Evolutionary conservation across 2,329 filamentous ascomycete species (phyloP).

Genomic region (Pseudogymnoascus sp.): DNA sequence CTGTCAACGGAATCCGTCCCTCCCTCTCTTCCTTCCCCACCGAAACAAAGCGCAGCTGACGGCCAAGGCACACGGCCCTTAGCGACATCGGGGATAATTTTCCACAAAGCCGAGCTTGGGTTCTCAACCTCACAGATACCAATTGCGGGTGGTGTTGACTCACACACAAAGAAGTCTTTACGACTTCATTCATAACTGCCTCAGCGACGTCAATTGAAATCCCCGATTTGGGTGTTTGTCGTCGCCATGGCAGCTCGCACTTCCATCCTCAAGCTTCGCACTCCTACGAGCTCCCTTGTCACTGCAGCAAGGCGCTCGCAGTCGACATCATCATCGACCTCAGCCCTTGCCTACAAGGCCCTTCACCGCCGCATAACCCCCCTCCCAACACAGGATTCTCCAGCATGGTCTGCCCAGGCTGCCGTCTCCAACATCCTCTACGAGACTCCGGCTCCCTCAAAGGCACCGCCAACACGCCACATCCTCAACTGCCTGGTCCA

Average conservation of each 20-base stretch:
- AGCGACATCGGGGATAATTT: conserved; percentile 9
- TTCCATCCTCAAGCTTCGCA: conserved; percentile 24
- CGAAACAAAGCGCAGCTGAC: conserved; percentile 1
- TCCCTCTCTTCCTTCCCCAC: conserved; percentile 1
- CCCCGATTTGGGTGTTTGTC: not conserved
- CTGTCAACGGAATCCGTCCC: not conserved
- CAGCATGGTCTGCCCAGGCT: conserved; percentile 81
- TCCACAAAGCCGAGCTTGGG: conserved; percentile 2
- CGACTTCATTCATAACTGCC: conserved; percentile 1
- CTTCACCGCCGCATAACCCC: conserved; percentile 83
- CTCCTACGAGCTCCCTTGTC: conserved; percentile 19
- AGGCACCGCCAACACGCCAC: conserved; percentile 81
- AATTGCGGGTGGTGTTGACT: conserved; percentile 7
- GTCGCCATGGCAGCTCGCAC: conserved; percentile 27
- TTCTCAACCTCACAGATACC: conserved; percentile 6
- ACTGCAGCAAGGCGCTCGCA: conserved; percentile 28
- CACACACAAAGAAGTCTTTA: conserved; percentile 5
- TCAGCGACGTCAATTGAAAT: conserved; percentile 11
- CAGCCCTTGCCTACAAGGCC: conserved; percentile 93
- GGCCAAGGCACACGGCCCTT: conserved; percentile 8
- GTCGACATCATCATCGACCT: conserved; percentile 65
- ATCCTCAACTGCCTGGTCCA: conserved; percentile 97
- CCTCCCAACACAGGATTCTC: conserved; percentile 66
- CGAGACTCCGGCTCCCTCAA: conserved; percentile 82
- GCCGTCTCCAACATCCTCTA: conserved; percentile 98